phyloP scores from a whole-genome alignment of 148 eudicot species.

The Silene conica region DNA sequence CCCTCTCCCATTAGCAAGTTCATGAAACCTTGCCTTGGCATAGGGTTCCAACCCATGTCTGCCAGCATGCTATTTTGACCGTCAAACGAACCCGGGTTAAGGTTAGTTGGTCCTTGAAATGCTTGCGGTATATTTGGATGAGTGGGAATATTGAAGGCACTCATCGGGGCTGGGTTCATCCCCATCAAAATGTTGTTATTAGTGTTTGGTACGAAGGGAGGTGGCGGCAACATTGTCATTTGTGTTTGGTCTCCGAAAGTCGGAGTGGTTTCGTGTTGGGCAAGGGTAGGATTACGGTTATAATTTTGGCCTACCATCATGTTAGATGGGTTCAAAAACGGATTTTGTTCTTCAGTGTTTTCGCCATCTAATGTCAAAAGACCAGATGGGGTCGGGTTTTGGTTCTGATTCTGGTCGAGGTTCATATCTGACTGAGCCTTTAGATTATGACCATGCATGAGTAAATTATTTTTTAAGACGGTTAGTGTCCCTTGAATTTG shows the following conservation, averaged over 20 bases:
- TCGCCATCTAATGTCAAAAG: not conserved
- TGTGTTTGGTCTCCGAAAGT: slow-evolving; percentile 7
- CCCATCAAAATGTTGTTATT: slow-evolving; percentile 6
- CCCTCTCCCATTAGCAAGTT: not conserved
- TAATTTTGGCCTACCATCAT: too few species aligned
- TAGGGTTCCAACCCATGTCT: not conserved
- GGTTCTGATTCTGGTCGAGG: too few species aligned
- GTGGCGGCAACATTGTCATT: not conserved
- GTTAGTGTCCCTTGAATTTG: not conserved
- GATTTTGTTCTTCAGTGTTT: too few species aligned
- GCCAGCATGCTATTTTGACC: not conserved
- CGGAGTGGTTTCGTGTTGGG: not conserved
- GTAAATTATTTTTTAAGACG: not conserved
- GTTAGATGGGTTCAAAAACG: too few species aligned
- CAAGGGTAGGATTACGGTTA: too few species aligned
- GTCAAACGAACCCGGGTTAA: not conserved
- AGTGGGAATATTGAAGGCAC: not conserved
- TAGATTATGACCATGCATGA: not conserved
- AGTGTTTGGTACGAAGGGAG: not conserved
- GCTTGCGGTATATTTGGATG: not conserved
- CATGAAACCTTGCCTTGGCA: not conserved
- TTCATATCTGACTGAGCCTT: not conserved
- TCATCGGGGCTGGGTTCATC: slow-evolving; percentile 9
- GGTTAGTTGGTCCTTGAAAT: not conserved
- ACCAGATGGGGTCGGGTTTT: too few species aligned